Evolutionary conservation across 345 rosid species (phyloP), one percentile per base, ranked within the genome.

Genomic region (Camelina sativa): DNA sequence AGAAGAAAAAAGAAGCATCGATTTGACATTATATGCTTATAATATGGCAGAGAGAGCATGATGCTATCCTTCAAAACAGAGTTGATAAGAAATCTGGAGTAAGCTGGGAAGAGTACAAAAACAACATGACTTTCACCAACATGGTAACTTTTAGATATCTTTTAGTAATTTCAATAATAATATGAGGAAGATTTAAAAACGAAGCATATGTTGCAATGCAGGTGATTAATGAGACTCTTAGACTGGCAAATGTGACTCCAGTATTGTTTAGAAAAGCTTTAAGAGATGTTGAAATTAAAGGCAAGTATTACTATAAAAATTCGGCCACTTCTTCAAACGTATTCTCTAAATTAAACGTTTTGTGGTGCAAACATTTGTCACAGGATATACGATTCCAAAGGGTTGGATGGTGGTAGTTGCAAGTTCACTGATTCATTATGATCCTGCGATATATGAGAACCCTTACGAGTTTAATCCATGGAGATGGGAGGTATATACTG

Each of bases 31-130:
- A 38, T 38, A 19, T 59, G 3, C 15, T 3, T 65, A 12, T 61
- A 37, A 30, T 55, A 15, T n/a, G 11, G 47, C 12, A 52, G 72
- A 16, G 51, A 8, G 76, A 72, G 40, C 79, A 75, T 67, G 13
- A 76, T 38, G 65, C 25, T 2, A 79, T 86, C 17, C 10, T 79
- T 12, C 28, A 23, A n/a, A 71, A 40, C 6, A 64, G 85, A 57
- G 43, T 8, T 0, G 44, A 72, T 7, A 61, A 62, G 2, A 67
- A 69, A 10, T 30, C 57, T 5, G 76, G 46, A 53, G 10, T 84
- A 19, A 80, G 71, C 0, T 84, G 85, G 87, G 78, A 80, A 15
- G 87, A 86, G 54, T 86, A 84, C n/a, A 84, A 77, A 68, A 11
- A 64, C 48, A 70, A 76, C 8, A 80, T 86, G 87, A 82, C 63